These are phyloP conservation scores for Microthyrium microscopicum DNA, from an alignment of 2,329 filamentous ascomycete genomes.

Conservation along the genomic window DNA sequence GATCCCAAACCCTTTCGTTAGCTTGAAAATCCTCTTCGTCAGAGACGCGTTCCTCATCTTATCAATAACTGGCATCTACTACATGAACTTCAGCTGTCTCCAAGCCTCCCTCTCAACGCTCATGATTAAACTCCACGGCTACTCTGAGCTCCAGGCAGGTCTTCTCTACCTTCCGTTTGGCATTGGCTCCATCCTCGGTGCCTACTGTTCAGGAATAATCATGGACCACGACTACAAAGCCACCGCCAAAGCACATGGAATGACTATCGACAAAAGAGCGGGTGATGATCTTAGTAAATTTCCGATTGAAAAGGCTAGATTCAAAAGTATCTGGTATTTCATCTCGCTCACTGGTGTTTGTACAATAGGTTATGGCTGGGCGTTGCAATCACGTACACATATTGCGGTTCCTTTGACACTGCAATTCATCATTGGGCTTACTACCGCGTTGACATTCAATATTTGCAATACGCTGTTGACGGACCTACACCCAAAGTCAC, in stretches of 20 bases:
- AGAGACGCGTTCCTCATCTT: slow-evolving; percentile 24
- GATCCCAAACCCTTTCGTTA: slow-evolving; percentile 28
- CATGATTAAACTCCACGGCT: slow-evolving; percentile 28
- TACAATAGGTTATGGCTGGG: neutral
- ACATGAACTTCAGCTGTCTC: slow-evolving; percentile 31
- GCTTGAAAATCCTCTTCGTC: slow-evolving; percentile 22
- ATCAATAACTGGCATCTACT: slow-evolving; percentile 22
- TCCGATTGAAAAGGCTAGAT: neutral
- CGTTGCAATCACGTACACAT: neutral
- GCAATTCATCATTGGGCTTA: slow-evolving; percentile 1
- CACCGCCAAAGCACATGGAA: slow-evolving; percentile 28
- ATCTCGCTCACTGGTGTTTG: neutral
- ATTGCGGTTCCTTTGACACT: neutral
- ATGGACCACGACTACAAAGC: slow-evolving; percentile 61
- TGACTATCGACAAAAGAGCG: neutral
- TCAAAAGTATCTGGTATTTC: neutral
- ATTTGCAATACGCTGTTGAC: too few relatives aligned
- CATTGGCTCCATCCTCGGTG: slow-evolving; percentile 20
- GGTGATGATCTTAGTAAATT: neutral
- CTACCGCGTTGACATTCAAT: too few relatives aligned
- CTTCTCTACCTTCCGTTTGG: slow-evolving; percentile 21
- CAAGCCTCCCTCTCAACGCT: slow-evolving; percentile 29
- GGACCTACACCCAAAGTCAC: too few relatives aligned
- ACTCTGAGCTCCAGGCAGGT: slow-evolving; percentile 30
- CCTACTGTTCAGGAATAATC: slow-evolving; percentile 33